Conservation (phyloP, 768 basidiomycete genomes). For the Exidia glandulosa region DNA sequence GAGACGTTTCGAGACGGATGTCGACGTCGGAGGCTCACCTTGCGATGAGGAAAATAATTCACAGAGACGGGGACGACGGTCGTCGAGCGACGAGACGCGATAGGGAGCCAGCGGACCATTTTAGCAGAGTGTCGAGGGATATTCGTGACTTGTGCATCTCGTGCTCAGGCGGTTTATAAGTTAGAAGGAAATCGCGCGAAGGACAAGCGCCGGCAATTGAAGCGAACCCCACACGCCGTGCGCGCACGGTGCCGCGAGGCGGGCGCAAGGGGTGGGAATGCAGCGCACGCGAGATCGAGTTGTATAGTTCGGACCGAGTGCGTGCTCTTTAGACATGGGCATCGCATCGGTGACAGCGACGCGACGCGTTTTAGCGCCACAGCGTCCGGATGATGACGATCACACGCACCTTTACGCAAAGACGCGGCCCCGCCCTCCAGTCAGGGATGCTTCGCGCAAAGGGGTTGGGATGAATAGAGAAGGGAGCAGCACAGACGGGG, state of each 20-base stretch:
- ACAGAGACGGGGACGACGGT: slow-evolving; percentile 9
- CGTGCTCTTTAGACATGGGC: neutral
- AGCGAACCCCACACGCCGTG: neutral
- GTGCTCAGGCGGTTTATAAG: neutral
- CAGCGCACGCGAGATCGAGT: neutral
- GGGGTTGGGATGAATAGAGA: neutral
- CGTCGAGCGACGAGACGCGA: neutral
- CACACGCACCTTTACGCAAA: neutral
- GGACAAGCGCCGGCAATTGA: neutral
- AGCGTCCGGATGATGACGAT: neutral
- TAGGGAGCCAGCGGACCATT: neutral
- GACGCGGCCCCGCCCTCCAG: neutral
- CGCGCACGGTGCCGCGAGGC: neutral
- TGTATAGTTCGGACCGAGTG: neutral
- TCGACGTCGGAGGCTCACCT: slow-evolving; percentile 1
- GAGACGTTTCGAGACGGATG: neutral
- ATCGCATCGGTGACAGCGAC: neutral
- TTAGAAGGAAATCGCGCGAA: too few relatives aligned
- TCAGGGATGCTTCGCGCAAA: neutral
- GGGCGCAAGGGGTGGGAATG: neutral
- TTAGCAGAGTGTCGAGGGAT: neutral
- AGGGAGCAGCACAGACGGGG: neutral
- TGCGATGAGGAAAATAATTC: slow-evolving; percentile 16
- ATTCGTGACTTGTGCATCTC: neutral
- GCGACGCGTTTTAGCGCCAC: neutral